Conservation (phyloP, 257 asterid species). For the Catharanthus roseus region DNA sequence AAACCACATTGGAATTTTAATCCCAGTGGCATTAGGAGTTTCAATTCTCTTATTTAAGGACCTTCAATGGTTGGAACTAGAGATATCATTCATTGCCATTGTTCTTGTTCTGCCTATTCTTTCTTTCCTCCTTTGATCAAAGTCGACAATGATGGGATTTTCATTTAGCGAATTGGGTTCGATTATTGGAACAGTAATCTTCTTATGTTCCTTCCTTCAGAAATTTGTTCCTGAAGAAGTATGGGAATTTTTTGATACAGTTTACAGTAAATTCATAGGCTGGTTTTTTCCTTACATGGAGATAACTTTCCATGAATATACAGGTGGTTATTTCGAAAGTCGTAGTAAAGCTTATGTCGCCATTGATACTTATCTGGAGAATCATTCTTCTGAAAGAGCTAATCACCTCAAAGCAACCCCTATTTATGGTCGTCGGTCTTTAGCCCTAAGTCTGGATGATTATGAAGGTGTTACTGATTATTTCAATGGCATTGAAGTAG, state of each 20-base stretch:
- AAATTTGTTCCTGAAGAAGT: background rate
- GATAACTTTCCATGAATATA: slow-evolving; percentile 11
- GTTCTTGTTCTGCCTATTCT: too few species aligned
- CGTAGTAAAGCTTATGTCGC: slow-evolving; percentile 9
- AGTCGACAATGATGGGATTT: background rate
- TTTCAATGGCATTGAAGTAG: slow-evolving; percentile 8
- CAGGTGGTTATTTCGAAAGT: background rate
- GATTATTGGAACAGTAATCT: background rate
- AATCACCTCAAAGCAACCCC: slow-evolving; percentile 14
- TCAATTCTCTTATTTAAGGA: too few species aligned
- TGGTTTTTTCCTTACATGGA: slow-evolving; percentile 6
- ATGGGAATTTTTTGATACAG: background rate
- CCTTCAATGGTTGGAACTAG: too few species aligned
- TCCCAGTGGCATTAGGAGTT: too few species aligned
- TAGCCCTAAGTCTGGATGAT: slow-evolving; percentile 18
- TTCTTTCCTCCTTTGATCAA: background rate
- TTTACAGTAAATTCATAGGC: background rate
- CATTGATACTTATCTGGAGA: slow-evolving; percentile 17
- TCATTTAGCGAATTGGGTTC: background rate
- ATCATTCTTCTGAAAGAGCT: slow-evolving; percentile 11
- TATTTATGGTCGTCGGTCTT: background rate
- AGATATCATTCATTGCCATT: too few species aligned
- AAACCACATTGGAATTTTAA: too few species aligned
- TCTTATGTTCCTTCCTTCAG: background rate
- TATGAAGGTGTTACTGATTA: slow-evolving; percentile 8